These are phyloP conservation scores for Ramaria rubella DNA, from an alignment of 768 basidiomycete genomes.

Conservation along the genomic window DNA sequence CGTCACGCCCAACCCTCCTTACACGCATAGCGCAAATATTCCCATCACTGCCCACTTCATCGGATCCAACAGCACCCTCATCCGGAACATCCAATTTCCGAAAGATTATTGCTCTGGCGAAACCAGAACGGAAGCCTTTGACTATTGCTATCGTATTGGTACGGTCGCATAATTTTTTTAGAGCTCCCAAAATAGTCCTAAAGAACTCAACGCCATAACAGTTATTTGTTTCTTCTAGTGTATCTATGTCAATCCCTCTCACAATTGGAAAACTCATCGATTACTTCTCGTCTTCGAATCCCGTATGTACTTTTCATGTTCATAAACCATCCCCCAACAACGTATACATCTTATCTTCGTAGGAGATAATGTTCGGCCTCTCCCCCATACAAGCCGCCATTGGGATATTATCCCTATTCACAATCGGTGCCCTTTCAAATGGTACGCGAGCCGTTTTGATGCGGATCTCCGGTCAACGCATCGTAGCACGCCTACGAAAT, in stretches of 20 bases:
- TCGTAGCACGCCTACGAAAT: constrained; percentile 82
- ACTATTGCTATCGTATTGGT: constrained; percentile 60
- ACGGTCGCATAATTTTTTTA: constrained; percentile 13
- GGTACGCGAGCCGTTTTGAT: constrained; percentile 79
- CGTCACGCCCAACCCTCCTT: constrained; percentile 14
- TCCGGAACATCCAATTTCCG: constrained; percentile 55
- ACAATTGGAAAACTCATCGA: constrained; percentile 93
- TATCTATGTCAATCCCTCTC: constrained; percentile 89
- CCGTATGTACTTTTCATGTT: constrained; percentile 41
- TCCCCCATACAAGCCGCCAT: constrained; percentile 76
- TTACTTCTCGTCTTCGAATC: constrained; percentile 69
- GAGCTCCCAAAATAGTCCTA: background rate
- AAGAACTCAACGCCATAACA: constrained; percentile 24
- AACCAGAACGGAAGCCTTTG: constrained; percentile 74
- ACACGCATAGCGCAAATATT: constrained; percentile 17
- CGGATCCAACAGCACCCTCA: constrained; percentile 27
- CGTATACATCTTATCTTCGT: background rate
- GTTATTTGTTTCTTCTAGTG: constrained; percentile 78
- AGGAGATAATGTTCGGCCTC: constrained; percentile 78
- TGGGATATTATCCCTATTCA: constrained; percentile 68
- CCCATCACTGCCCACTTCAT: constrained; percentile 25
- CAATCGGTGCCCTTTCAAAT: constrained; percentile 82
- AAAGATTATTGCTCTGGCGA: constrained; percentile 73
- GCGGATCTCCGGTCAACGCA: constrained; percentile 85
- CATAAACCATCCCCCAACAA: background rate